Conservation (phyloP, 192 early-diverging fungal species). For the Gonapodya prolifera region DNA sequence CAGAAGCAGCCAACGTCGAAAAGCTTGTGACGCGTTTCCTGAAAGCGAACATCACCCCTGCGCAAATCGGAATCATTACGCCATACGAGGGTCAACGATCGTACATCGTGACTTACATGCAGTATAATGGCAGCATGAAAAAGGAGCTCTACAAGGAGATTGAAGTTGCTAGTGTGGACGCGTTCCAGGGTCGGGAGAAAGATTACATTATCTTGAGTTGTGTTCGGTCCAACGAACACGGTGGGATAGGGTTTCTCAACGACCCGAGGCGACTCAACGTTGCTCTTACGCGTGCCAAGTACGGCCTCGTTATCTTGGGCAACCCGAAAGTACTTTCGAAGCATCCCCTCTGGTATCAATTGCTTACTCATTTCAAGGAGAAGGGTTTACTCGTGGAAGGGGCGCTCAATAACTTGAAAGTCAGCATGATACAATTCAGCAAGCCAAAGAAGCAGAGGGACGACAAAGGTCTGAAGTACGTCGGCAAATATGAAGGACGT, state of each 20-base stretch:
- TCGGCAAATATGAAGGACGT: neutral
- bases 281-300: conserved; percentile 80
- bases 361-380: conserved; percentile 86
- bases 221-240: conserved; percentile 94
- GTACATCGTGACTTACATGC: conserved; percentile 93
- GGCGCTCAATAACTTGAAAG: conserved; percentile 72
- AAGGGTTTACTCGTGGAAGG: conserved; percentile 85
- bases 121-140: conserved; percentile 75
- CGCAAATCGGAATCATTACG: conserved; percentile 95
- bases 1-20: conserved; percentile 92
- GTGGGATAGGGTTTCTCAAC: conserved; percentile 87
- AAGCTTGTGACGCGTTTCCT: conserved; percentile 93
- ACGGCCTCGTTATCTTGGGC: conserved; percentile 85
- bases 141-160: conserved; percentile 97
- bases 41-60: conserved; percentile 67
- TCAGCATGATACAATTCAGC: conserved; percentile 74
- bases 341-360: conserved; percentile 93
- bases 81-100: conserved; percentile 98
- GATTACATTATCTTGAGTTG: conserved; percentile 98
- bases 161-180: conserved; percentile 96
- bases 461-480: neutral
- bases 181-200: conserved; percentile 99
- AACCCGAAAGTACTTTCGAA: conserved; percentile 91
- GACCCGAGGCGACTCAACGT: conserved; percentile 87
- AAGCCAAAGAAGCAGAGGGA: conserved; percentile 21